Conservation (phyloP, 2,329 filamentous ascomycete species). For the Basipetospora chlamydospora region DNA sequence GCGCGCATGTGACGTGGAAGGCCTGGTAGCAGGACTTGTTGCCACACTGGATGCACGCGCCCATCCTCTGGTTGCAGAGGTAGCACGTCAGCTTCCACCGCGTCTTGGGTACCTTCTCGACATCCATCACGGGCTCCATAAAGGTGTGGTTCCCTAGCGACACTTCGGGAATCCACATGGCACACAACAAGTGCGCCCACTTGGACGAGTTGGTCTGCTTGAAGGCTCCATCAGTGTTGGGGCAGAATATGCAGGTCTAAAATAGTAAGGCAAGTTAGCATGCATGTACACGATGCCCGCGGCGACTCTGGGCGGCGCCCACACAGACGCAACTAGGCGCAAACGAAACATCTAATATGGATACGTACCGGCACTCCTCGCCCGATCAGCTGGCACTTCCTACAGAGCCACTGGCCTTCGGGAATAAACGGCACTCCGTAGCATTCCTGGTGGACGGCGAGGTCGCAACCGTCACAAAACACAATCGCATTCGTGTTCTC, state of each 20-base stretch:
- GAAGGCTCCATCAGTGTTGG: conserved; percentile 93
- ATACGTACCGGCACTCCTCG: conserved; percentile 64
- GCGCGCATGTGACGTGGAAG: conserved; percentile 92
- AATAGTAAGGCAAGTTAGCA: conserved; percentile 3
- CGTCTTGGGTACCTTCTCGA: conserved; percentile 91
- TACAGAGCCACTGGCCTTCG: conserved; percentile 94
- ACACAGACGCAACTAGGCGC: no score
- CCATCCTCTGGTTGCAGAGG: conserved; percentile 95
- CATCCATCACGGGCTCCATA: conserved; percentile 96
- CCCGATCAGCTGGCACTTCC: conserved; percentile 91
- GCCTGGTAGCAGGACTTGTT: conserved; percentile 96
- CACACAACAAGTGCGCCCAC: conserved; percentile 92
- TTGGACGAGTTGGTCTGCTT: conserved; percentile 94
- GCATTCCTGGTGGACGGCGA: conserved; percentile 96
- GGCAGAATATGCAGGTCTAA: conserved; percentile 92
- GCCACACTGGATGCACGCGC: conserved; percentile 93
- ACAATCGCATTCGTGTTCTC: conserved; percentile 99
- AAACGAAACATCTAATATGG: background rate
- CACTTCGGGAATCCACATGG: conserved; percentile 97
- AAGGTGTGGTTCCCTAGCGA: conserved; percentile 91
- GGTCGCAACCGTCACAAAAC: conserved; percentile 94
- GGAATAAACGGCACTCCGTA: conserved; percentile 98
- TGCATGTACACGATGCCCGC: background rate
- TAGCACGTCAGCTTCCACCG: conserved; percentile 92
- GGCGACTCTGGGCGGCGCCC: no score